Evolutionary conservation across 2,329 filamentous ascomycete species (phyloP).

Genomic region (Pseudodiploospora longispora): DNA sequence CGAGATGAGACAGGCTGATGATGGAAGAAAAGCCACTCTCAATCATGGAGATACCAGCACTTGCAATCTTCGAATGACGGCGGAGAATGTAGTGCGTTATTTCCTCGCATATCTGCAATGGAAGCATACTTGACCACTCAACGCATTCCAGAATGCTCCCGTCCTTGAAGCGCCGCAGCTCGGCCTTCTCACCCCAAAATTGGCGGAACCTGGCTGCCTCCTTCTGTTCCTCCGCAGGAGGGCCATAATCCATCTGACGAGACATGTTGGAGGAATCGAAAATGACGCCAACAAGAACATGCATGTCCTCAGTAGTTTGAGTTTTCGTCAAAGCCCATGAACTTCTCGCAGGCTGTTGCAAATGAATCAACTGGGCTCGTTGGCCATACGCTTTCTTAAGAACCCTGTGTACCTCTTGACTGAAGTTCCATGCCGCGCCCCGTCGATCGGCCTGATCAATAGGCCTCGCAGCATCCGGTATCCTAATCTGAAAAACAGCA

Average conservation of each 20-base stretch:
- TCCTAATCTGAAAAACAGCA: constrained; percentile 30
- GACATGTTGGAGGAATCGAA: constrained; percentile 65
- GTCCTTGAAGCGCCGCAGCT: constrained; percentile 89
- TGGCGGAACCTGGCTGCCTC: constrained; percentile 73
- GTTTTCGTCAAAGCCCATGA: constrained; percentile 21
- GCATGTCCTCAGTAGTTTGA: constrained; percentile 17
- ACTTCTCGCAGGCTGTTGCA: constrained; percentile 33
- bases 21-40: constrained; percentile 44
- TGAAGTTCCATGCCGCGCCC: constrained; percentile 37
- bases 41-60: constrained; percentile 43
- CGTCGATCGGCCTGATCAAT: constrained; percentile 30
- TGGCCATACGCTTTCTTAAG: constrained; percentile 68
- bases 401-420: constrained; percentile 52
- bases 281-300: constrained; percentile 57
- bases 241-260: constrained; percentile 80
- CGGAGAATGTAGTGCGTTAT: constrained; percentile 66
- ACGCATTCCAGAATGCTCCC: constrained; percentile 89
- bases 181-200: constrained; percentile 93
- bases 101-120: constrained; percentile 65
- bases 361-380: constrained; percentile 60
- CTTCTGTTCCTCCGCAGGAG: constrained; percentile 75
- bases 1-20: constrained; percentile 37
- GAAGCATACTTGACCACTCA: constrained; percentile 64
- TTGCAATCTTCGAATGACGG: constrained; percentile 56
- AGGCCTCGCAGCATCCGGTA: constrained; percentile 18